These are phyloP conservation scores for Mucor velutinosus DNA, from an alignment of 371 early-diverging fungal genomes.

Conservation along the genomic window DNA sequence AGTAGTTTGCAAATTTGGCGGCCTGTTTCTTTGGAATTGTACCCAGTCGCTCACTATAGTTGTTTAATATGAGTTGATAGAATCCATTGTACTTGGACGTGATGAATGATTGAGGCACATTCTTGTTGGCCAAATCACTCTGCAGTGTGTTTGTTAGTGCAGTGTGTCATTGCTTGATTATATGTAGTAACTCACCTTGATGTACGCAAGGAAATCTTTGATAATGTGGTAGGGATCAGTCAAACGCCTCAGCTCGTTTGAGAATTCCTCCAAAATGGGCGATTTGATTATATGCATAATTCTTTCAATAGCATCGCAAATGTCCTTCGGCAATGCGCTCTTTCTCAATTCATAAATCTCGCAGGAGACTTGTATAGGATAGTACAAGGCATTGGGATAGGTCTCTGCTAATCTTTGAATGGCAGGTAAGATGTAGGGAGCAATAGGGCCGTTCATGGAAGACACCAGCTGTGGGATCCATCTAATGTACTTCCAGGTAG, in stretches of 20 bases:
- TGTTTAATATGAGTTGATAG: constrained; percentile 34
- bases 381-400: constrained; percentile 73
- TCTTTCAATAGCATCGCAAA: constrained; percentile 33
- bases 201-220: constrained; percentile 65
- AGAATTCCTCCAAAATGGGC: constrained; percentile 57
- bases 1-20: constrained; percentile 45
- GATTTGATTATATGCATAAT: constrained; percentile 49
- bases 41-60: constrained; percentile 24
- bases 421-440: constrained; percentile 41
- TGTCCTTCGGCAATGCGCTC: constrained; percentile 22
- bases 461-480: constrained; percentile 85
- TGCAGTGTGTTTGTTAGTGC: neutral
- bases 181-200: constrained; percentile 36
- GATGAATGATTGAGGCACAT: constrained; percentile 19
- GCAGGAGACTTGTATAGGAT: constrained; percentile 70
- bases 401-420: constrained; percentile 51
- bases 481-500: constrained; percentile 70
- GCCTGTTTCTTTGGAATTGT: constrained; percentile 54
- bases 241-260: constrained; percentile 66
- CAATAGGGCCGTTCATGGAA: constrained; percentile 56
- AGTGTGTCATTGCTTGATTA: neutral
- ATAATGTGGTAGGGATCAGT: constrained; percentile 70
- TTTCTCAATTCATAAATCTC: constrained; percentile 60
- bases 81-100: constrained; percentile 34
- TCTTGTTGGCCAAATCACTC: constrained; percentile 14